These are phyloP conservation scores for Jatropha curcas DNA, from an alignment of 345 rosid genomes.

Conservation along the genomic window DNA sequence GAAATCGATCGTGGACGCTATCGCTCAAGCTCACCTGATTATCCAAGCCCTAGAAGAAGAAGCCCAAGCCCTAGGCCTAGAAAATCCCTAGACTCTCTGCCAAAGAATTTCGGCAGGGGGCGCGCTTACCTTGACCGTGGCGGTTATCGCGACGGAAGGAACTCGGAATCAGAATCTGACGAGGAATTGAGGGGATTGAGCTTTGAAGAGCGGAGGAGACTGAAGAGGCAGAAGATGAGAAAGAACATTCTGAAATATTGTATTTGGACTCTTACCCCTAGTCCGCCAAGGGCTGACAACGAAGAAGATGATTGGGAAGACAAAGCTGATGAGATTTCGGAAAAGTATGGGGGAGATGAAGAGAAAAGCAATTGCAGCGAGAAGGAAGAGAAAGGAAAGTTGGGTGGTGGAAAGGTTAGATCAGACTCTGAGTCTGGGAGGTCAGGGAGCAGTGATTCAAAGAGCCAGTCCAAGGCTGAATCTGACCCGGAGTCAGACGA, in stretches of 20 bases:
- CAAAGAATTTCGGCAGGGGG: constrained; percentile 25
- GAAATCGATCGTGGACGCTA: constrained; percentile 16
- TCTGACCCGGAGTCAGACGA: constrained; percentile 42
- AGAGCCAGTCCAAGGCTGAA: constrained; percentile 33
- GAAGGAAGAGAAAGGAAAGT: constrained; percentile 28
- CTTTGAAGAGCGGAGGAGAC: constrained; percentile 75
- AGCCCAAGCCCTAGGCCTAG: constrained; percentile 25
- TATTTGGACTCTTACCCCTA: constrained; percentile 77
- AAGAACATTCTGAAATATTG: constrained; percentile 47
- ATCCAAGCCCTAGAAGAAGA: constrained; percentile 22
- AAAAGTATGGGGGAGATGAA: constrained; percentile 29
- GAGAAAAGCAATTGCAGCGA: constrained; percentile 34
- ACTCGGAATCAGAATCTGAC: constrained; percentile 72
- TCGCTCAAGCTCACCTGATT: constrained; percentile 19
- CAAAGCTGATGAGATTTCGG: constrained; percentile 46
- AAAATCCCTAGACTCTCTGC: constrained; percentile 23
- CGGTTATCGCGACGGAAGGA: constrained; percentile 25
- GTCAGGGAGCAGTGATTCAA: constrained; percentile 33
- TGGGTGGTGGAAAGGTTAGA: constrained; percentile 20
- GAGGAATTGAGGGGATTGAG: constrained; percentile 83
- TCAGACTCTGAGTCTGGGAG: constrained; percentile 43
- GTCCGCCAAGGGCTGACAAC: constrained; percentile 63
- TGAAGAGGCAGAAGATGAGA: constrained; percentile 89
- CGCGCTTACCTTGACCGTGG: constrained; percentile 11
- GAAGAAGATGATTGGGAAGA: constrained; percentile 37